phyloP scores from a whole-genome alignment of 768 basidiomycete species.

The Hypholoma fasciculare region DNA sequence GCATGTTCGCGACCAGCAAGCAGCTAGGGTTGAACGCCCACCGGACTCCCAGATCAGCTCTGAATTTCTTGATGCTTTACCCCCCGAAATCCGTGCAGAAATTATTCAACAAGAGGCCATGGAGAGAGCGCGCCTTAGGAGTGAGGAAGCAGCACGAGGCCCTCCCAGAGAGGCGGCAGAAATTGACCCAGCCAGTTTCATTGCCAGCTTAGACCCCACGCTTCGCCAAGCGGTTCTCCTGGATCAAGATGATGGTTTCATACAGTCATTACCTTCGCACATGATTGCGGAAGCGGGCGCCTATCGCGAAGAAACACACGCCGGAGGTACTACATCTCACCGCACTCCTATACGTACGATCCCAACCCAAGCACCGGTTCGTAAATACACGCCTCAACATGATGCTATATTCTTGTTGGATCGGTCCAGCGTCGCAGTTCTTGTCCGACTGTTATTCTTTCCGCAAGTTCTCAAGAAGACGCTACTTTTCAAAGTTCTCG shows the following conservation, averaged over 20 bases:
- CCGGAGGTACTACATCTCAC: conserved; percentile 29
- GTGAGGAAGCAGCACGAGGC: conserved; percentile 37
- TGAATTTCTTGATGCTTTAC: conserved; percentile 95
- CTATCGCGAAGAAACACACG: conserved; percentile 57
- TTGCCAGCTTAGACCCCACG: conserved; percentile 87
- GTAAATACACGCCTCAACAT: conserved; percentile 60
- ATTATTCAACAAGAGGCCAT: conserved; percentile 93
- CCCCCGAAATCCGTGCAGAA: conserved; percentile 95
- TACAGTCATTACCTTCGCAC: conserved; percentile 78
- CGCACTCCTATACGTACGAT: conserved; percentile 30
- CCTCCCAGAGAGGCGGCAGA: conserved; percentile 63
- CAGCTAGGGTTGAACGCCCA: conserved; percentile 71
- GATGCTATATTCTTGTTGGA: conserved; percentile 95
- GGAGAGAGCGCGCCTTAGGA: conserved; percentile 65
- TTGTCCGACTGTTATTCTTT: conserved; percentile 94
- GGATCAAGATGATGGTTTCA: conserved; percentile 85
- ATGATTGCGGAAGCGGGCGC: conserved; percentile 83
- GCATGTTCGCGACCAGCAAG: conserved; percentile 89
- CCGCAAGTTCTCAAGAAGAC: conserved; percentile 89
- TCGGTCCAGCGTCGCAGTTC: conserved; percentile 81
- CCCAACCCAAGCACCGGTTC: conserved; percentile 29
- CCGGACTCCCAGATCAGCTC: conserved; percentile 87
- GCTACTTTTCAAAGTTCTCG: conserved; percentile 83
- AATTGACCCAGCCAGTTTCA: conserved; percentile 88
- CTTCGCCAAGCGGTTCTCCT: conserved; percentile 89